Evolutionary conservation across 2,329 filamentous ascomycete genomes (phyloP), one percentile per base, ranked within the genome.

Genomic region (Nothopassalora personata): DNA sequence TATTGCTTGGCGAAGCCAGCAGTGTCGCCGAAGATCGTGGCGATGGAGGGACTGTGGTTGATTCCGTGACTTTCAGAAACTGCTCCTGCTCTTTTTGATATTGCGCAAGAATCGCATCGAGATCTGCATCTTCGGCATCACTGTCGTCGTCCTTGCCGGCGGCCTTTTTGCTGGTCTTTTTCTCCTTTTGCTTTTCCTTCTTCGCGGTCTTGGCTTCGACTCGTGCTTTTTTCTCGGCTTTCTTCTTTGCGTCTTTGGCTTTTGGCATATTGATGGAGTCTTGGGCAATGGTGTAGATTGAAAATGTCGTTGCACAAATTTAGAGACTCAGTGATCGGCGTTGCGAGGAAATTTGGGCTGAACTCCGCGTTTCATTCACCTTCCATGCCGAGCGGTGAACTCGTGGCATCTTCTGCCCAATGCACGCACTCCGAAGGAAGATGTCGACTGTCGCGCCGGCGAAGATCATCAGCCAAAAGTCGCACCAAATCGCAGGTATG

Each of bases 31-130:
- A 93, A 1, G 23, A 89, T 85, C 94, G 85, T 23, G 91, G 84
- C 56, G 85, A 84, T 1, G 94, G 94, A 18, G 92, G 89, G 2
- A 79, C 83, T 47, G 82, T 83, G 27, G 87, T 79, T 2, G 84
- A 82, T 77, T 99, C 94, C 4, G 93, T 97, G 68, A 99, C 85
- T 76, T 96, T 96, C 68, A 94, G 84, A 71, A 96, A 97, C 70
- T 90, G 89, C 70, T 96, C 93, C 78, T 99, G 94, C 75, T 82
- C 88, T 72, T 89, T 90, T 66, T 89, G 89, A 76, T 96, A 97
- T 73, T 96, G 90, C 49, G 93, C 92, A 30, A 99, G 85, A 48
- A 99, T 92, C 49, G 88, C 87, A 71, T 99, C 94, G 39, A 99
- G 83, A 75, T 97, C 94, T 13, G 94, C 86, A 68, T 97, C 92